Conservation (phyloP, 2,329 filamentous ascomycete species). For the Ilyonectria mors-panacis region DNA sequence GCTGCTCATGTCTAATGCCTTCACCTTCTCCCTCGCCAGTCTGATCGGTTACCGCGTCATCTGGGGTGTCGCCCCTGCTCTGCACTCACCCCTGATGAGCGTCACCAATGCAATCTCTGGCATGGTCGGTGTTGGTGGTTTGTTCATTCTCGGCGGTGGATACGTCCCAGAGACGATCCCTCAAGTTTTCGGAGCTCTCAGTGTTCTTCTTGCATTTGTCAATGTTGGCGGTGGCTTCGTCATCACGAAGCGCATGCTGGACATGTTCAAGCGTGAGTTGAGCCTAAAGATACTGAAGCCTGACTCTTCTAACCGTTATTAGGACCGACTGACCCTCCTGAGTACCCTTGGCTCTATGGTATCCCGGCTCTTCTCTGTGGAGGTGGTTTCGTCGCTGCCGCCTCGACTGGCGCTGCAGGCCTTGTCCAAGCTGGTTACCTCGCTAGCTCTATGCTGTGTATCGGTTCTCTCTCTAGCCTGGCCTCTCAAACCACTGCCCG, state of each 20-base stretch:
- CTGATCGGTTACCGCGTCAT: conserved; percentile 91
- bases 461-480: conserved; percentile 85
- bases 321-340: conserved; percentile 86
- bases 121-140: conserved; percentile 90
- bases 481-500: conserved; percentile 87
- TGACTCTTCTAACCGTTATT: conserved; percentile 29
- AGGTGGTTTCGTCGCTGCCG: conserved; percentile 85
- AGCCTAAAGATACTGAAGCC: background rate
- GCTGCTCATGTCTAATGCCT: conserved; percentile 89
- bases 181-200: conserved; percentile 82
- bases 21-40: conserved; percentile 87
- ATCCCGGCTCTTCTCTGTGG: conserved; percentile 84
- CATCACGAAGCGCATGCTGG: conserved; percentile 93
- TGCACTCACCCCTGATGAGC: conserved; percentile 92
- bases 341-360: conserved; percentile 90
- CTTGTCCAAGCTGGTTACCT: conserved; percentile 91
- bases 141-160: conserved; percentile 91
- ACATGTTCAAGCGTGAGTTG: conserved; percentile 83
- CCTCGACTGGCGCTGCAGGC: conserved; percentile 85
- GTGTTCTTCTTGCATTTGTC: conserved; percentile 88
- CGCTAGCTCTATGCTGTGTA: conserved; percentile 87
- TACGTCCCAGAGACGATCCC: conserved; percentile 84
- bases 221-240: conserved; percentile 93
- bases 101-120: conserved; percentile 94
- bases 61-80: conserved; percentile 86